phyloP scores from a whole-genome alignment of 2,329 filamentous ascomycete genomes.

The Botryosphaeria dothidea region DNA sequence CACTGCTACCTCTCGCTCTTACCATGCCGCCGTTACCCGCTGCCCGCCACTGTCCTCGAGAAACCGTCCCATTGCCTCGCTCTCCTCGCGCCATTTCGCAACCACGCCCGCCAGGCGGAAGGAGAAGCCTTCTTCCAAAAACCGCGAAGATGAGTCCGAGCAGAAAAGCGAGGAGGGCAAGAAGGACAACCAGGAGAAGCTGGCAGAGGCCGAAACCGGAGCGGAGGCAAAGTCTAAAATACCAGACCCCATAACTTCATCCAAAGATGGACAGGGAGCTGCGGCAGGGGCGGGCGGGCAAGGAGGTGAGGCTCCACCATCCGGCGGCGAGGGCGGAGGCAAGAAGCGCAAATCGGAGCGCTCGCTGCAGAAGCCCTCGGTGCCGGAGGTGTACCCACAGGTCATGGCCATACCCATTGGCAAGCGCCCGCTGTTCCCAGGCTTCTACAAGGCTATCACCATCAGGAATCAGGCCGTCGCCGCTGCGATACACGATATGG shows the following conservation, averaged over 20 bases:
- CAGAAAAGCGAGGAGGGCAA: slow-evolving; percentile 41
- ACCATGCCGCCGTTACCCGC: neutral
- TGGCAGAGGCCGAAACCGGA: slow-evolving; percentile 43
- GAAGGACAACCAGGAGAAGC: slow-evolving; percentile 40
- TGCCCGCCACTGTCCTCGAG: slow-evolving; percentile 27
- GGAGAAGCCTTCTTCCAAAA: slow-evolving; percentile 55
- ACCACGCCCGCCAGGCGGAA: slow-evolving; percentile 35
- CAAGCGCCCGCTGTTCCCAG: slow-evolving; percentile 89
- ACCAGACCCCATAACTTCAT: slow-evolving; percentile 53
- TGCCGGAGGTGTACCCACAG: slow-evolving; percentile 95
- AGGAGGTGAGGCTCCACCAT: slow-evolving; percentile 40
- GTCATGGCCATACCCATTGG: slow-evolving; percentile 97
- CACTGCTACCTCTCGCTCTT: slow-evolving; percentile 5
- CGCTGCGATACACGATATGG: slow-evolving; percentile 90
- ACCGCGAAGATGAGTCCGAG: slow-evolving; percentile 51
- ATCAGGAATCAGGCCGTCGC: slow-evolving; percentile 92
- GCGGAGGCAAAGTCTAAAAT: slow-evolving; percentile 48
- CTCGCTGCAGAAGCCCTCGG: slow-evolving; percentile 80
- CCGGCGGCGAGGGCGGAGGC: slow-evolving; percentile 58
- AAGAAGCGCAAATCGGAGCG: slow-evolving; percentile 69
- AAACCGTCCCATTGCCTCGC: slow-evolving; percentile 34
- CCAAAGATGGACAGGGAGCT: slow-evolving; percentile 60
- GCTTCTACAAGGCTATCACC: slow-evolving; percentile 98
- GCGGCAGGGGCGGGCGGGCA: slow-evolving; percentile 63
- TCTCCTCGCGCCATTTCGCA: slow-evolving; percentile 36